phyloP scores from a whole-genome alignment of 2,329 filamentous ascomycete genomes.

The Monosporascus sp. region DNA sequence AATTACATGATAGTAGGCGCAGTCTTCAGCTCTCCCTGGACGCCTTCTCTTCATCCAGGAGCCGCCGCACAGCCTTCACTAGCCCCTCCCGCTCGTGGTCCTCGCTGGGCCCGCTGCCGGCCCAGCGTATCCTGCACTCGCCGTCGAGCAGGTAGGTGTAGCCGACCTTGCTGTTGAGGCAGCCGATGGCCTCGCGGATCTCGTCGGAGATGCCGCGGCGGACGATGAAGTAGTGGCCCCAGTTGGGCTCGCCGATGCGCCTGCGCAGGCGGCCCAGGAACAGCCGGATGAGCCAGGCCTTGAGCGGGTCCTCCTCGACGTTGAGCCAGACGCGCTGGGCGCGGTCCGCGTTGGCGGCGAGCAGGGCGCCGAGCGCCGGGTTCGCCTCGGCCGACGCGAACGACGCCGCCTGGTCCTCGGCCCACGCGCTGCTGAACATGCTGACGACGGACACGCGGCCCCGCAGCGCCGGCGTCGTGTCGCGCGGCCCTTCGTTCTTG shows the following conservation, averaged over 20 bases:
- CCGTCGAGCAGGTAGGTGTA: conserved; percentile 90
- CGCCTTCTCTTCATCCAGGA: conserved; percentile 54
- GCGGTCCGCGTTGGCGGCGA: conserved; percentile 46
- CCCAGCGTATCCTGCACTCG: conserved; percentile 89
- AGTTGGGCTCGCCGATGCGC: conserved; percentile 45
- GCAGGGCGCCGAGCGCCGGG: conserved; percentile 58
- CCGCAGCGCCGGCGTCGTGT: conserved; percentile 71
- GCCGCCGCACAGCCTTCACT: conserved; percentile 55
- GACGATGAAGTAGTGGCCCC: conserved; percentile 58
- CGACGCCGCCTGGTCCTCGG: conserved; percentile 68
- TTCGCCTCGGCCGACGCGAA: conserved; percentile 65
- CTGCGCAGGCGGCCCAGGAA: conserved; percentile 50
- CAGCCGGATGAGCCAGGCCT: conserved; percentile 51
- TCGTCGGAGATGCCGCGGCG: conserved; percentile 52
- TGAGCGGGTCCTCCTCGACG: conserved; percentile 73
- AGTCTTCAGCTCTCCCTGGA: conserved; percentile 11
- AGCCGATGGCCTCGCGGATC: conserved; percentile 56
- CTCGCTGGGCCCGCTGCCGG: conserved; percentile 68
- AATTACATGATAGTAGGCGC: conserved; percentile 5
- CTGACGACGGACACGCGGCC: conserved; percentile 74
- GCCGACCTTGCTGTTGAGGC: conserved; percentile 87
- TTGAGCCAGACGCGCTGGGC: conserved; percentile 85
- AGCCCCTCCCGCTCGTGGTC: conserved; percentile 62
- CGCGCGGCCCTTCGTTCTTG: conserved; percentile 41
- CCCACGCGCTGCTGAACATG: conserved; percentile 81